phyloP scores from a whole-genome alignment of 495 filamentous ascomycete species.

The Pseudevernia furfuracea region DNA sequence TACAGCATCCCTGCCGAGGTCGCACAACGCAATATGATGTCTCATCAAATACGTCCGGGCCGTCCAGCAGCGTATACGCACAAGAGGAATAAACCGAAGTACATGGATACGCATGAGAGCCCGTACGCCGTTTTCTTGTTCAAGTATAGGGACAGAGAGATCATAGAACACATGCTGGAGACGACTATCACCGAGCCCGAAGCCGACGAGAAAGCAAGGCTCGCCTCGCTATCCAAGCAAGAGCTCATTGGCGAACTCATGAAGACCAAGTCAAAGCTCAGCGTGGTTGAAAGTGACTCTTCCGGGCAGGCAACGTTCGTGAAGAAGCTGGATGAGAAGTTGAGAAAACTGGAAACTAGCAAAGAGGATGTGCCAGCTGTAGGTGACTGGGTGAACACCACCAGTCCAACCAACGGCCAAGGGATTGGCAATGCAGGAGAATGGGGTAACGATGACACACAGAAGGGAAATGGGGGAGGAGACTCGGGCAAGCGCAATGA shows the following conservation, averaged over 20 bases:
- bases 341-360: conserved; percentile 8
- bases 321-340: conserved; percentile 4
- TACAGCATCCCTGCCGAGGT: conserved; percentile 18
- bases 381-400: conserved; percentile 13
- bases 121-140: conserved; percentile 45
- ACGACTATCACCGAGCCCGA: conserved; percentile 14
- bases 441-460: background rate
- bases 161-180: conserved; percentile 17
- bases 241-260: conserved; percentile 24
- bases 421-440: background rate
- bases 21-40: conserved; percentile 16
- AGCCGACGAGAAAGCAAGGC: conserved; percentile 18
- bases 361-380: background rate
- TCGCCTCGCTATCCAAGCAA: conserved; percentile 19
- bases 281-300: background rate
- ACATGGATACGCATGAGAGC: conserved; percentile 35
- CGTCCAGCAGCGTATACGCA: conserved; percentile 34
- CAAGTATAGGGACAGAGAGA: conserved; percentile 35
- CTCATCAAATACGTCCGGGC: conserved; percentile 33
- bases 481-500: background rate
- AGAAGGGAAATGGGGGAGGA: background rate
- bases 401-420: conserved; percentile 6
- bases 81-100: conserved; percentile 30
- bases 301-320: conserved; percentile 1
- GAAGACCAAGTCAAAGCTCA: conserved; percentile 13